Conservation (phyloP, 202 grass and related monocot genomes). For the Schoenoplectus triqueter region DNA sequence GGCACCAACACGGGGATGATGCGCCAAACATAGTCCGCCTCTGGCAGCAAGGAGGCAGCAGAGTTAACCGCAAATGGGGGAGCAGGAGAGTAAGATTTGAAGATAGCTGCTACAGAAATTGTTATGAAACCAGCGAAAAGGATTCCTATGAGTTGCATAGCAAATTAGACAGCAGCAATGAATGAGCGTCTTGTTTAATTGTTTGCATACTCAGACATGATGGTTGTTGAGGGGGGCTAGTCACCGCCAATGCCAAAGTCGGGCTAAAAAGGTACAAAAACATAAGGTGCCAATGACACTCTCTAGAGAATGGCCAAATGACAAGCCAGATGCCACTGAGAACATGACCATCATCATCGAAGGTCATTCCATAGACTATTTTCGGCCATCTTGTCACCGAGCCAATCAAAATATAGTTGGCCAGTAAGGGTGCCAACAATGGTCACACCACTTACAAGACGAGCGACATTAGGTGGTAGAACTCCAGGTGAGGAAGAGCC, state of each 20-base stretch:
- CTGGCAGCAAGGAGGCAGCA: no score
- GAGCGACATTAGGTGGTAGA: constrained; percentile 61
- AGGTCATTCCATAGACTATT: constrained; percentile 74
- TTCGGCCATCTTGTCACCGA: constrained; percentile 77
- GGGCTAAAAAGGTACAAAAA: constrained; percentile 88
- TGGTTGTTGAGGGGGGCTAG: constrained; percentile 64
- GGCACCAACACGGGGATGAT: no score
- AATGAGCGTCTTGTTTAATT: constrained; percentile 59
- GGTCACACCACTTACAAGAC: constrained; percentile 68
- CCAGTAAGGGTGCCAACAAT: constrained; percentile 70
- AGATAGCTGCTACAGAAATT: constrained; percentile 36
- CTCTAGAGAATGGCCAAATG: constrained; percentile 39
- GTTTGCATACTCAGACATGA: constrained; percentile 54
- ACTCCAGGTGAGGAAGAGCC: no score
- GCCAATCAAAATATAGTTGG: constrained; percentile 79
- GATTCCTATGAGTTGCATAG: constrained; percentile 71
- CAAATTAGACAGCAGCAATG: constrained; percentile 78
- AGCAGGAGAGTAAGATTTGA: not conserved
- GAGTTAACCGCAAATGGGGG: no score
- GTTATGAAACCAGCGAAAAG: constrained; percentile 44
- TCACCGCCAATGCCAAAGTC: constrained; percentile 91
- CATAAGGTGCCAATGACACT: constrained; percentile 73
- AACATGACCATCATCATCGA: constrained; percentile 70
- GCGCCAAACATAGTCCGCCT: no score
- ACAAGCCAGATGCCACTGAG: constrained; percentile 39